Evolutionary conservation across 768 basidiomycete genomes (phyloP), one percentile per base, ranked within the genome.

Genomic region (Pleurotus pulmonarius): DNA sequence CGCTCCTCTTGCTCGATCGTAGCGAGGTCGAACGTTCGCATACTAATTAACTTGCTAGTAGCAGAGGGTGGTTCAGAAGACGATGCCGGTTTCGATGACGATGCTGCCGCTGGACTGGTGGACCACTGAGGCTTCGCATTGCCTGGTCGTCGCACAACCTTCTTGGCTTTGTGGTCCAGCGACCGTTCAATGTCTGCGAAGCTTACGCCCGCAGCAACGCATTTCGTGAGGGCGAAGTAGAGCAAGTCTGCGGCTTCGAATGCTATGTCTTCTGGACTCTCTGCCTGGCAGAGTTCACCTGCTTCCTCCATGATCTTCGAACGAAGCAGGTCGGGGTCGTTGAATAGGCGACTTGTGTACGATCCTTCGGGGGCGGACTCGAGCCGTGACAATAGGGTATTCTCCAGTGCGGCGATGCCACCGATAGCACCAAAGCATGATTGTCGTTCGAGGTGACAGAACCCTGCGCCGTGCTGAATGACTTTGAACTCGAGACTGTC

Each of bases 221-320:
- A 98, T 61, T 88, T 86, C 18, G 90, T 83, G 63, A 99, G 71
- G 1, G 89, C 83, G 67, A 99, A 99, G 75, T 98, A 99, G 41
- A 96, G 65, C 20, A 99, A 76, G 72, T 99, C 97, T 1, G 95
- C 96, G 5, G 94, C 92, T 71, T 99, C 97, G 59, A 95, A 96
- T 1, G 94, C 90, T 13, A 97, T 75, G 26, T 98, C 92, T 47
- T 90, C 85, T 65, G 82, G 83, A 1, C 83, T 83, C 62, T 83
- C 75, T 20, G 92, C 92, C 15, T 79, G 78, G 67, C 94, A 96
- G n/a, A 99, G 81, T 70, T 99, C 97, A 63, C 96, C 92, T 0
- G 97, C 97, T 69, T 99, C 97, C 71, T 99, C 97, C 86, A 90
- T 92, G 61, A 99, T 94, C 77, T 99, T 99, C 51, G 94, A 88